Evolutionary conservation across 2,329 filamentous ascomycete species (phyloP).

Genomic region (Cytospora piceae): DNA sequence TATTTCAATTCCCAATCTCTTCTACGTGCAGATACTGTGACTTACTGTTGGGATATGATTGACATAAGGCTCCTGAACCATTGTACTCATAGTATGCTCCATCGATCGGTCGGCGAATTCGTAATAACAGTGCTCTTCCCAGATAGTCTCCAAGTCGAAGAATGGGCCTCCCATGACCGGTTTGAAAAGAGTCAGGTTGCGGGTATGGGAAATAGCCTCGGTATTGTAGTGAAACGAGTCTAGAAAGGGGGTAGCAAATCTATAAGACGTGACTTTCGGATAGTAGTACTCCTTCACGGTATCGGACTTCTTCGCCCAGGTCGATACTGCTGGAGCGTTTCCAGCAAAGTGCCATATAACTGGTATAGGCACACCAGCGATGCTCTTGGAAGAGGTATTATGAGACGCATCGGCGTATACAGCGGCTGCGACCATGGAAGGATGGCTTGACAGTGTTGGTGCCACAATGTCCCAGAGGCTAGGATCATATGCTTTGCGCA

Average conservation of each 20-base stretch:
- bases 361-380: constrained; percentile 21
- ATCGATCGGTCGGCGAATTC: constrained; percentile 73
- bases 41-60: constrained; percentile 74
- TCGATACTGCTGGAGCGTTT: constrained; percentile 2
- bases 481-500: constrained; percentile 24
- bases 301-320: not conserved
- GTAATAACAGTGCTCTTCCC: constrained; percentile 76
- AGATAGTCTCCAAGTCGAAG: constrained; percentile 77
- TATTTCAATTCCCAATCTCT: not conserved
- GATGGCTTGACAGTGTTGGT: constrained; percentile 8
- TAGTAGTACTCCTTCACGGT: constrained; percentile 26
- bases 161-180: constrained; percentile 63
- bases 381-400: not conserved
- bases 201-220: constrained; percentile 61
- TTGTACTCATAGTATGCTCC: constrained; percentile 70
- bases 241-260: constrained; percentile 29
- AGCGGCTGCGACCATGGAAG: constrained; percentile 23
- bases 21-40: not conserved
- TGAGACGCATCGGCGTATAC: constrained; percentile 25
- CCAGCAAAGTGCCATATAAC: constrained; percentile 27
- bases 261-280: constrained; percentile 17
- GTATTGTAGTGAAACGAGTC: constrained; percentile 34
- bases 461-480: constrained; percentile 23
- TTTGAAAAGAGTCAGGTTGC: constrained; percentile 68
- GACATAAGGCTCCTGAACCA: constrained; percentile 51